These are phyloP conservation scores for Fusarium musae DNA, from an alignment of 2,329 filamentous ascomycete species.

Conservation along the genomic window DNA sequence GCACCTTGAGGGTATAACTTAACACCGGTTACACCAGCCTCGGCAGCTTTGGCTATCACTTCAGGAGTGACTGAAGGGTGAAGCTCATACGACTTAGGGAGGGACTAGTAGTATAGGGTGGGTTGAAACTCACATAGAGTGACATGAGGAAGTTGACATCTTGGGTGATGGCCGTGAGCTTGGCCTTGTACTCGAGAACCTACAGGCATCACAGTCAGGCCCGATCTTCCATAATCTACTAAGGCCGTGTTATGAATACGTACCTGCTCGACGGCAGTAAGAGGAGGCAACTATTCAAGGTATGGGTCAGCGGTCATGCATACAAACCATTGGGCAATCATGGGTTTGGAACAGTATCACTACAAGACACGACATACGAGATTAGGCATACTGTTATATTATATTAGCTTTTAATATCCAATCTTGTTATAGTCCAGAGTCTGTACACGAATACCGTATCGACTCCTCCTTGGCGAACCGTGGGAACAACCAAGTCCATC, in stretches of 20 bases:
- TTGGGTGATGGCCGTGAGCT: slow-evolving; percentile 68
- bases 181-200: slow-evolving; percentile 73
- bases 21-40: slow-evolving; percentile 76
- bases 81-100: slow-evolving; percentile 48
- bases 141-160: slow-evolving; percentile 79
- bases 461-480: slow-evolving; percentile 69
- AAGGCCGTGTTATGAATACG: neutral
- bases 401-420: slow-evolving; percentile 34
- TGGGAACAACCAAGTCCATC: slow-evolving; percentile 66
- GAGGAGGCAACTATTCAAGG: slow-evolving; percentile 26
- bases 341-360: neutral
- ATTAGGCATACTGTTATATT: slow-evolving; percentile 64
- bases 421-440: slow-evolving; percentile 25
- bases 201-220: slow-evolving; percentile 37
- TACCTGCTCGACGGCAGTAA: slow-evolving; percentile 35
- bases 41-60: slow-evolving; percentile 77
- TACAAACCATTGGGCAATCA: neutral
- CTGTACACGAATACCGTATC: slow-evolving; percentile 67
- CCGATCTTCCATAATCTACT: too few relatives aligned
- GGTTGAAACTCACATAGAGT: slow-evolving; percentile 61
- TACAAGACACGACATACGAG: slow-evolving; percentile 54
- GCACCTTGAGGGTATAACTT: slow-evolving; percentile 73
- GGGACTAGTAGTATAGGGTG: neutral
- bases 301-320: slow-evolving; percentile 3
- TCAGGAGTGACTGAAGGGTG: slow-evolving; percentile 73